Evolutionary conservation across 345 rosid genomes (phyloP).

Genomic region (Eucalyptus erythrocorys): DNA sequence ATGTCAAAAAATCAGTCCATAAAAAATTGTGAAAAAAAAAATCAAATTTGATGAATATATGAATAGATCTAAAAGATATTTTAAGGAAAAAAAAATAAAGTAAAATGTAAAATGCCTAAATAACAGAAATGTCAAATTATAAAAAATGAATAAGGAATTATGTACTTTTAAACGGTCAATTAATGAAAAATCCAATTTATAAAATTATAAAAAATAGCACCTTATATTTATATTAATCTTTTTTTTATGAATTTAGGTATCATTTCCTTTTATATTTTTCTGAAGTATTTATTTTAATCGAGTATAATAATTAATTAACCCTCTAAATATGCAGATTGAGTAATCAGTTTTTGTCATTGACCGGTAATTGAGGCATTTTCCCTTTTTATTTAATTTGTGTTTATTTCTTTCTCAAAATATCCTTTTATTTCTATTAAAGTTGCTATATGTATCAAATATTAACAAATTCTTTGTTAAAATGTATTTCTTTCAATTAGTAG

Average conservation of each 20-base stretch:
- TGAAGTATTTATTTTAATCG: neutral
- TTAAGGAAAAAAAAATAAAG: neutral
- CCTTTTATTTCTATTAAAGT: neutral
- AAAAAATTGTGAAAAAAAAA: neutral
- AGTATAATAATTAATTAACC: neutral
- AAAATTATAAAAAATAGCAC: neutral
- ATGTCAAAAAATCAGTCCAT: neutral
- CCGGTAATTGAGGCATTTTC: neutral
- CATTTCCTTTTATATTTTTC: neutral
- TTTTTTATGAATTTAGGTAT: neutral
- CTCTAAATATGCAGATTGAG: neutral
- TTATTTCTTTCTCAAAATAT: accelerated
- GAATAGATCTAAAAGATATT: neutral
- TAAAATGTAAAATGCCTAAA: neutral
- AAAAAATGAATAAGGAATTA: neutral
- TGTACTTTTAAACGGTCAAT: neutral
- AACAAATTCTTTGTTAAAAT: neutral
- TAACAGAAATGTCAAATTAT: neutral
- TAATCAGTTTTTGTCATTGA: neutral
- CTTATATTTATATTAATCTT: neutral
- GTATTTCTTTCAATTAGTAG: neutral
- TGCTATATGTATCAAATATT: neutral
- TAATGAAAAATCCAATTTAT: neutral
- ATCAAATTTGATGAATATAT: neutral
- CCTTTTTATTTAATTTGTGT: neutral